Base-by-base conservation (phyloP, 805 yeast genomes). In the Metschnikowia baotianmanensis region DNA sequence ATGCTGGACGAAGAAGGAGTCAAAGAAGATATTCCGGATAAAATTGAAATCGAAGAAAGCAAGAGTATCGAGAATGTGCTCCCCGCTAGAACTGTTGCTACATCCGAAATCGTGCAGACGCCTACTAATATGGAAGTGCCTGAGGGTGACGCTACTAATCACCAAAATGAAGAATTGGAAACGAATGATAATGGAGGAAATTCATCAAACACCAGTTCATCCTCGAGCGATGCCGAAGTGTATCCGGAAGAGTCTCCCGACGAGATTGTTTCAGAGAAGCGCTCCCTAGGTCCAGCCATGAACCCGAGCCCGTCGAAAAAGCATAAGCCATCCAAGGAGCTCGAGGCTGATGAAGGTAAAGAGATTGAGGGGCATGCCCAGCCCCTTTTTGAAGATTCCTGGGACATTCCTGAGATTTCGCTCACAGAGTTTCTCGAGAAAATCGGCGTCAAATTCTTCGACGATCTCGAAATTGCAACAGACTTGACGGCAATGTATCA, bases 361-460 rank as follows among this genome's bases (percentile, higher is more conserved):
- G 15, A 23, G 3, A 11, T 9, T n/a, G 13, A 11, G 9, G 27
- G 13, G 20, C 23, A 8, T 15, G 15, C 27, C 16, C 25, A 32
- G 5, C 20, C 28, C 11, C n/a, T 23, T 8, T 55, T 47, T 6
- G 51, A 45, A 7, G 54, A 50, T 3, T 55, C 57, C 21, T 59
- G 49, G 13, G 54, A 59, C 29, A 63, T 61, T 37, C 45, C 43
- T 3, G 63, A 67, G 4, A 71, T 70, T 3, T 51, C 69, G 2
- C 57, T 74, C 22, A 53, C 57, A 2, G 59, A 62, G 12, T 74
- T 74, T 36, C 53, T 74, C 50, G 49, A 52, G 7, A 70, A 67
- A 35, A 59, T 72, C 16, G 67, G 67, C 3, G 60, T 72, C 12
- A 62, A 61, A 36, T 74, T 74, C 42, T 72, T 65, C 49, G 78